These are phyloP conservation scores for Umbellularia californica DNA, from an alignment of 164 flowering plant species.

Conservation along the genomic window DNA sequence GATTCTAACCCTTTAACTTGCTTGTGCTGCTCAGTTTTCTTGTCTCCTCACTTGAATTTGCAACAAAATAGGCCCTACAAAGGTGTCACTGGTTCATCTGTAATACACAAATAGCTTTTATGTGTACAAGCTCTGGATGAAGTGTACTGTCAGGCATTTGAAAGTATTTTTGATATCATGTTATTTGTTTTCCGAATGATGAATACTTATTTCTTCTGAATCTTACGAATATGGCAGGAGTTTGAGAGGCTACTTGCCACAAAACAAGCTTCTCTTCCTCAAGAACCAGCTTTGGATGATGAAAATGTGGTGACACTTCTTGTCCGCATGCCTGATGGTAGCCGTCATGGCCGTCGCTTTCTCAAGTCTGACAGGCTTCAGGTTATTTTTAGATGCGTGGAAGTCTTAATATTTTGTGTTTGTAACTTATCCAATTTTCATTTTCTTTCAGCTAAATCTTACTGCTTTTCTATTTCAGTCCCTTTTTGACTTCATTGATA, in stretches of 20 bases:
- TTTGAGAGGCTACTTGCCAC: slow-evolving; percentile 69
- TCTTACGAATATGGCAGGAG: slow-evolving; percentile 46
- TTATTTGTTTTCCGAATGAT: not conserved
- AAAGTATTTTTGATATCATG: too few species aligned
- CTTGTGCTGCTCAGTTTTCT: not conserved
- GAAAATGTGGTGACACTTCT: slow-evolving; percentile 79
- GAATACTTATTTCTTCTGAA: not conserved
- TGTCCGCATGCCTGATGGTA: slow-evolving; percentile 94
- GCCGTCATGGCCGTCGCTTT: slow-evolving; percentile 85
- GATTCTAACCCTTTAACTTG: too few species aligned
- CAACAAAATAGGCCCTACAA: not conserved
- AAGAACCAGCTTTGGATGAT: slow-evolving; percentile 71
- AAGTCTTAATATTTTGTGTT: not conserved
- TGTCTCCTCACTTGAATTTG: not conserved
- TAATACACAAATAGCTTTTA: not conserved
- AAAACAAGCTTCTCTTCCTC: slow-evolving; percentile 84
- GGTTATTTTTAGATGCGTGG: slow-evolving; percentile 36
- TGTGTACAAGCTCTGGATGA: not conserved
- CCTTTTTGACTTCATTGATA: slow-evolving; percentile 85
- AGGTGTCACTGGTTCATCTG: not conserved
- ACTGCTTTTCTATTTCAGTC: slow-evolving; percentile 46
- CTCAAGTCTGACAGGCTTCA: slow-evolving; percentile 71
- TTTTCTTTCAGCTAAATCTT: not conserved
- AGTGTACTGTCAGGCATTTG: not conserved
- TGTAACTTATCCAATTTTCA: too few species aligned